phyloP scores from a whole-genome alignment of 169 alveolate genomes.

The Eimeria praecox region DNA sequence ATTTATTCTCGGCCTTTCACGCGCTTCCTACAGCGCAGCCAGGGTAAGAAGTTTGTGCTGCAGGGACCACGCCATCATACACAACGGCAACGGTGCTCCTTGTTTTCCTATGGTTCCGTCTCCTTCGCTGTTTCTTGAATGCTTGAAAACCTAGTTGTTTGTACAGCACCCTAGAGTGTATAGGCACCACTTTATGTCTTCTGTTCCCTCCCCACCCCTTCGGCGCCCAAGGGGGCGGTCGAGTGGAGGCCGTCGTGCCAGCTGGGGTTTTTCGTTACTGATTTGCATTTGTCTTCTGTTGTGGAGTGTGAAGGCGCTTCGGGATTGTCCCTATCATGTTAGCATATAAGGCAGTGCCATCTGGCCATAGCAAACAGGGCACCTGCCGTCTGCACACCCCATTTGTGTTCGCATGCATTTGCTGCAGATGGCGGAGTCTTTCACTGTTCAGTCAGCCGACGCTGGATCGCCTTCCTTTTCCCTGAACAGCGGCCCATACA shows the following conservation, averaged over 20 bases:
- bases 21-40: conserved; percentile 69
- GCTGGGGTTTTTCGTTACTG: neutral
- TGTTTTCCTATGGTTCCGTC: conserved; percentile 38
- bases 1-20: conserved; percentile 68
- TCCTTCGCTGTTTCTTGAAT: conserved; percentile 9
- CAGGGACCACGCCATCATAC: conserved; percentile 28
- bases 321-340: neutral
- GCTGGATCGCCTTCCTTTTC: conserved; percentile 35
- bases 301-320: neutral
- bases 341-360: neutral
- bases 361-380: neutral
- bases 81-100: neutral
- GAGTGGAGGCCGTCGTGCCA: conserved; percentile 16
- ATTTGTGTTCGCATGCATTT: conserved; percentile 45
- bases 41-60: conserved; percentile 48
- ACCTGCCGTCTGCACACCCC: neutral
- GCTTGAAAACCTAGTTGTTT: neutral
- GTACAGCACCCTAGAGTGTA: conserved; percentile 22
- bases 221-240: conserved; percentile 18
- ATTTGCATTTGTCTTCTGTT: conserved; percentile 33
- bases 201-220: neutral
- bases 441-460: conserved; percentile 34
- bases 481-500: conserved; percentile 58
- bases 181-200: neutral
- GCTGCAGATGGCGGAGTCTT: conserved; percentile 72